phyloP scores from a whole-genome alignment of 1,284 basidiomycete species.

The Papiliotrema flavescens region DNA sequence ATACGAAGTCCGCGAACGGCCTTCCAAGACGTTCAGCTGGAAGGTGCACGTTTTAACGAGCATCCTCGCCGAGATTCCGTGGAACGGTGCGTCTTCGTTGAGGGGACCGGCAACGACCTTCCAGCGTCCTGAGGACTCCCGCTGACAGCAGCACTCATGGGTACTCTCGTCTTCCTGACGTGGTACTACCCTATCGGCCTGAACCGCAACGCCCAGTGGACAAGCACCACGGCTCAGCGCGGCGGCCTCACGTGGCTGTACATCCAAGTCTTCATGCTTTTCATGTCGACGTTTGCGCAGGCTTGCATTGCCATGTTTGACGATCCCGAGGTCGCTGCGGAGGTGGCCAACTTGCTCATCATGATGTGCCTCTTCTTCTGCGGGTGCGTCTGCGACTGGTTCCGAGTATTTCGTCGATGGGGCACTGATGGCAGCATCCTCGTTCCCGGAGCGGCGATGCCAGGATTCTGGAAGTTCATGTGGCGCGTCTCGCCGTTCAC shows the following conservation, averaged over 20 bases:
- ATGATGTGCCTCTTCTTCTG: conserved; percentile 50
- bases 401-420: not conserved
- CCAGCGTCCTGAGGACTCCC: not conserved
- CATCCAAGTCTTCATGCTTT: conserved; percentile 45
- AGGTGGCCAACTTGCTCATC: conserved; percentile 49
- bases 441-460: conserved; percentile 50
- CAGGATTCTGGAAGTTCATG: conserved; percentile 77
- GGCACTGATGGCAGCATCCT: conserved; percentile 47
- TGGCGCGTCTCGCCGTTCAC: conserved; percentile 73
- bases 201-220: conserved; percentile 43
- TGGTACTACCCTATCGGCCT: conserved; percentile 51
- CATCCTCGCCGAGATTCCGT: conserved; percentile 48
- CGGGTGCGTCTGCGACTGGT: conserved; percentile 24
- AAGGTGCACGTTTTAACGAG: conserved; percentile 56
- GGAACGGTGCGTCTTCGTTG: conserved; percentile 23
- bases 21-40: conserved; percentile 80
- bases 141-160: conserved; percentile 49
- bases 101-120: too few relatives aligned
- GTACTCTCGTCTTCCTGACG: conserved; percentile 47
- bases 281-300: conserved; percentile 48
- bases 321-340: conserved; percentile 48
- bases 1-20: conserved; percentile 69
- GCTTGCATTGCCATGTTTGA: conserved; percentile 43
- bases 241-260: conserved; percentile 45
- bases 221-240: conserved; percentile 35